Base-by-base conservation (phyloP, 2,329 filamentous ascomycete species). In the Alternaria brassicicola region DNA sequence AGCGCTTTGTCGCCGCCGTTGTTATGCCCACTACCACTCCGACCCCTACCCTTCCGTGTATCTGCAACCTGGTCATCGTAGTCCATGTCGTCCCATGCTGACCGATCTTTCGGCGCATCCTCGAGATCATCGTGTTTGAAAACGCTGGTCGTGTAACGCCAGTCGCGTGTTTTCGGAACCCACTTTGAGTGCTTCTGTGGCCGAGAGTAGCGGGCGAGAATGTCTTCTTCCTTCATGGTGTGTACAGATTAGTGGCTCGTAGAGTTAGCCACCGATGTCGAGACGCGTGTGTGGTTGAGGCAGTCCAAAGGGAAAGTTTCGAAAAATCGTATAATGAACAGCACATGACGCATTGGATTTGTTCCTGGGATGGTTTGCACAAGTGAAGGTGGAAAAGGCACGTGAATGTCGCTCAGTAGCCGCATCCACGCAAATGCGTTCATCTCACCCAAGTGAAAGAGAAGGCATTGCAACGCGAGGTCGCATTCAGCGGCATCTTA, bases 121-220 rank as follows among this genome's bases (percentile, higher is more conserved):
- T 61, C 54, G 25, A 51, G 54, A 25, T 69, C 67, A 15, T 59
- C 55, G 21, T 65, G 59, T 30, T 54, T 59, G 21, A 52, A 64
- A 4, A 66, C 52, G 1, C 61, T 56, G 6, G 63, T 66, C 8
- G 42, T 47, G 15, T 59, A 62, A 19, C 63, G 59, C 64, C 67
- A 67, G 49, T 69, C 66, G 49, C 64, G 63, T 19, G 17, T 58
- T 13, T 31, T 56, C 9, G 61, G 63, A 2, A 59, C n/a, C 54
- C 51, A 63, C 6, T 42, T 59, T 0, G 62, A 66, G 36, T 63
- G 43, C 8, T 52, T 60, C 36, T 69, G 64, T 6, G 66, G 62
- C 4, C 63, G 66, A 5, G 61, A 57, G 2, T 62, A 56, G 43
- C 57, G 59, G 15, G 49, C 47, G 25, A 70, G 59, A 8, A 66